Conservation (phyloP, 2,329 filamentous ascomycete genomes). For the Fusarium pseudograminearum region DNA sequence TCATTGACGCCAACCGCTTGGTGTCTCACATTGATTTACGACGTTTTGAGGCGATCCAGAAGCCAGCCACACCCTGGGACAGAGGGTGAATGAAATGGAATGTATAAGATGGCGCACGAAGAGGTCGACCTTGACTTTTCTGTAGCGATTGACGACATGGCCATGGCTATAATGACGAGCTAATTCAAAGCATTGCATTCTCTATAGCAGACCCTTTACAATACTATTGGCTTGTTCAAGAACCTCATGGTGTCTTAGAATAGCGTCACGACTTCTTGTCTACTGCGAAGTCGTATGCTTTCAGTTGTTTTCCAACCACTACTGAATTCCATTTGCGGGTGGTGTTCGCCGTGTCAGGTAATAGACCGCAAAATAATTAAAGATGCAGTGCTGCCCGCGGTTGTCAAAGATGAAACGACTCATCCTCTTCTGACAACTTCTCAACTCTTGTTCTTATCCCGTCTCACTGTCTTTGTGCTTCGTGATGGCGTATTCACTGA, state of each 20-base stretch:
- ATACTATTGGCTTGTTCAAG: constrained; percentile 20
- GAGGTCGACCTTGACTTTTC: constrained; percentile 16
- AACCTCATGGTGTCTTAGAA: constrained; percentile 43
- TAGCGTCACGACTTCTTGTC: constrained; percentile 17
- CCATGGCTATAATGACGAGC: constrained; percentile 15
- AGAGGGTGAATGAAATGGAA: constrained; percentile 27
- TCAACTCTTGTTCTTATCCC: constrained; percentile 18
- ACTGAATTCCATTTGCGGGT: constrained; percentile 39
- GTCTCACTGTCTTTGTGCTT: constrained; percentile 17
- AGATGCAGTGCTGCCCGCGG: constrained; percentile 19
- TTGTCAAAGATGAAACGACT: constrained; percentile 13
- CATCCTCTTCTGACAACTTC: constrained; percentile 15
- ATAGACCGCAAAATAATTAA: constrained; percentile 39
- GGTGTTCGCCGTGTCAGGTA: constrained; percentile 20
- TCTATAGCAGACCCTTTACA: constrained; percentile 2
- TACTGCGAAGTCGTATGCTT: constrained; percentile 41
- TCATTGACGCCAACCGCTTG: constrained; percentile 24
- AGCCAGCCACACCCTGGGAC: constrained; percentile 24
- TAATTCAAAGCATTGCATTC: constrained; percentile 41
- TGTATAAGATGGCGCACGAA: constrained; percentile 40
- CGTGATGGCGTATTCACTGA: constrained; percentile 57
- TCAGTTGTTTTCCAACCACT: constrained; percentile 32
- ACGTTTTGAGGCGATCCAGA: constrained; percentile 11
- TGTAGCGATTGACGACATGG: constrained; percentile 5
- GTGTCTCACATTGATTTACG: constrained; percentile 34